Base-by-base conservation (phyloP, 2,329 filamentous ascomycete species). In the Scortechinia acanthostroma region DNA sequence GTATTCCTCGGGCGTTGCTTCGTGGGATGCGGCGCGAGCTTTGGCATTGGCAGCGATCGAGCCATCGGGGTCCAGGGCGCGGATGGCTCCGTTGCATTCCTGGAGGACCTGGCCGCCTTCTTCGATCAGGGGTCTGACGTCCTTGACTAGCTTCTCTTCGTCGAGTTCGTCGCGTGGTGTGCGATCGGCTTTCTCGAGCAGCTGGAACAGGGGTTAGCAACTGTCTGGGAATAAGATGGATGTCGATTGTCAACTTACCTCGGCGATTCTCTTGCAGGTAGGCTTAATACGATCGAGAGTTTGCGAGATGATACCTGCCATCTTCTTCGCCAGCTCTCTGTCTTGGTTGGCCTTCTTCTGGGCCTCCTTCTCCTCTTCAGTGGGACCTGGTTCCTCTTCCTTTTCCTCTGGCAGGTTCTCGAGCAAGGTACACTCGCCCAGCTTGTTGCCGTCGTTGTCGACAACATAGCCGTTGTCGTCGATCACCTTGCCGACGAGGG, bases 51-150 rank as follows among this genome's bases (percentile, higher is more conserved):
- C 74, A 15, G 79, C 76, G 52, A 87, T 84, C 51, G 73, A 73
- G 49, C 83, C 81, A 55, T 86, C 82, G 2, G 83, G 83, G 51
- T 88, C 83, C 42, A 87, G 74, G 20, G 77, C 82, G 37, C 83
- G 80, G 49, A 87, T 80, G 1, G 77, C 71, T 46, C 82, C 82
- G 50, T 86, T 85, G 65, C 79, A 81, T 59, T 87, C 83, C 58
- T 80, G 74, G 15, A 88, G 72, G 50, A 85, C 81, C 25, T 70
- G 71, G 28, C 72, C 70, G 43, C 73, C 82, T 62, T 87, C 77
- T 60, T 87, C 82, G 55, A 88, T 77, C 40, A 86, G 71, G 4
- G 83, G 83, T 66, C 82, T 84, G 63, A 87, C 80, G 33, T 82
- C 71, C 59, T 85, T 74, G 53, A 88, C 83, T 17, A 87, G 71